phyloP scores from a whole-genome alignment of 108 stramenopile genomes.

The Chaetoceros tenuissimus region DNA sequence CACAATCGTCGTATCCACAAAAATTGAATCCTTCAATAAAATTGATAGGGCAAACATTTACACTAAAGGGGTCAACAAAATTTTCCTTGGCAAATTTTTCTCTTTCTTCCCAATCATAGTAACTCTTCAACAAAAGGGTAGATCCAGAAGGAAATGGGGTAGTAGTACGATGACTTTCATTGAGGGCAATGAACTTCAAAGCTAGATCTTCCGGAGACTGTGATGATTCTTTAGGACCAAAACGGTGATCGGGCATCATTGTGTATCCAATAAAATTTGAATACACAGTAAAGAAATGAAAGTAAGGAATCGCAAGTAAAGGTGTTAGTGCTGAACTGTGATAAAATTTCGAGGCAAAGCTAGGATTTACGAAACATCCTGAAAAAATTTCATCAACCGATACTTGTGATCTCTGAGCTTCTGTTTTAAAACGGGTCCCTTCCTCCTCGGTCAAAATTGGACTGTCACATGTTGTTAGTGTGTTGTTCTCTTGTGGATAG shows the following conservation, averaged over 20 bases:
- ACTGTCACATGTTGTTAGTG: too few relatives aligned
- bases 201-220: slow-evolving; percentile 37
- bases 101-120: too few relatives aligned
- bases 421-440: slow-evolving; percentile 8
- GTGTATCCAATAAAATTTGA: slow-evolving; percentile 46
- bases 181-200: slow-evolving; percentile 9
- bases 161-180: too few relatives aligned
- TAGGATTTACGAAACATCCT: neutral
- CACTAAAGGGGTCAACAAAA: too few relatives aligned
- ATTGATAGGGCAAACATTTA: too few relatives aligned
- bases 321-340: slow-evolving; percentile 1
- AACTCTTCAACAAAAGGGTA: too few relatives aligned
- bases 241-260: slow-evolving; percentile 29
- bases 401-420: slow-evolving; percentile 18
- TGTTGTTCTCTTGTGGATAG: too few relatives aligned
- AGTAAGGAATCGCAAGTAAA: slow-evolving; percentile 41
- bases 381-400: slow-evolving; percentile 24
- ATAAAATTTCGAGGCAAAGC: too few relatives aligned
- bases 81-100: too few relatives aligned
- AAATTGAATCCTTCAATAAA: slow-evolving; percentile 10
- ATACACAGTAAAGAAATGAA: slow-evolving; percentile 34
- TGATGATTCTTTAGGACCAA: slow-evolving; percentile 18
- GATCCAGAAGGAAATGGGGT: too few relatives aligned
- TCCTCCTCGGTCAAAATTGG: slow-evolving; percentile 25
- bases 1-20: slow-evolving; percentile 10